These are phyloP conservation scores for Baudoinia panamericana DNA, from an alignment of 495 filamentous ascomycete species.

Conservation along the genomic window DNA sequence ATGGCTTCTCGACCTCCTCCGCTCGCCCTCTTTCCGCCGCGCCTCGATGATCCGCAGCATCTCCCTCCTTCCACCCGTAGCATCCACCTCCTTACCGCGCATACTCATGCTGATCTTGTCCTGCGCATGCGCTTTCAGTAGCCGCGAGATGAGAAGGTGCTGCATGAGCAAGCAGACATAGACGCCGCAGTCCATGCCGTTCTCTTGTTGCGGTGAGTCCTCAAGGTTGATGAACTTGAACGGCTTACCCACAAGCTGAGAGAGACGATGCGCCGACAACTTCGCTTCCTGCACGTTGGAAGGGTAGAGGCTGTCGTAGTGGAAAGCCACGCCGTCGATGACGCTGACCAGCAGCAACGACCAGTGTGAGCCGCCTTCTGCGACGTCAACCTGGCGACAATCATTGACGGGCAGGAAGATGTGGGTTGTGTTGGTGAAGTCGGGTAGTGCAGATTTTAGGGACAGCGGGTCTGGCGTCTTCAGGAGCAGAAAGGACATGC, in stretches of 20 bases:
- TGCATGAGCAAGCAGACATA: constrained; percentile 93
- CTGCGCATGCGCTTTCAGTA: constrained; percentile 60
- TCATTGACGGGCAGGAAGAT: constrained; percentile 98
- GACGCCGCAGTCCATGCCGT: constrained; percentile 85
- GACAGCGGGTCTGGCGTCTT: constrained; percentile 62
- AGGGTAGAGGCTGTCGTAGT: constrained; percentile 83
- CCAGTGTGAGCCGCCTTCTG: constrained; percentile 92
- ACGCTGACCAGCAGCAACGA: constrained; percentile 80
- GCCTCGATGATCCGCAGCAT: constrained; percentile 78
- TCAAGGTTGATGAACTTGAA: constrained; percentile 63
- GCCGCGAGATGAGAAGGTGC: constrained; percentile 65
- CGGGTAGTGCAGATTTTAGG: constrained; percentile 60
- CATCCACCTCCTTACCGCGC: constrained; percentile 65
- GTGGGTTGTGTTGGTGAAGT: constrained; percentile 73
- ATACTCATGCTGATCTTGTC: constrained; percentile 92
- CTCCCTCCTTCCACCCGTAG: constrained; percentile 60
- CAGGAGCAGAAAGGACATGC: constrained; percentile 87
- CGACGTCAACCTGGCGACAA: constrained; percentile 54
- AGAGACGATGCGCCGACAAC: constrained; percentile 48
- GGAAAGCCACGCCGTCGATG: constrained; percentile 83
- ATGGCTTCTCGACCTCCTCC: constrained; percentile 38
- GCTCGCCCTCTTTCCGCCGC: constrained; percentile 68
- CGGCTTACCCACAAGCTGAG: constrained; percentile 45
- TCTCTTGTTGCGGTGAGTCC: constrained; percentile 84
- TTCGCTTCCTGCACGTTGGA: constrained; percentile 62